Conservation (phyloP, 2,329 filamentous ascomycete species). For the Trichoderma polysporum region DNA sequence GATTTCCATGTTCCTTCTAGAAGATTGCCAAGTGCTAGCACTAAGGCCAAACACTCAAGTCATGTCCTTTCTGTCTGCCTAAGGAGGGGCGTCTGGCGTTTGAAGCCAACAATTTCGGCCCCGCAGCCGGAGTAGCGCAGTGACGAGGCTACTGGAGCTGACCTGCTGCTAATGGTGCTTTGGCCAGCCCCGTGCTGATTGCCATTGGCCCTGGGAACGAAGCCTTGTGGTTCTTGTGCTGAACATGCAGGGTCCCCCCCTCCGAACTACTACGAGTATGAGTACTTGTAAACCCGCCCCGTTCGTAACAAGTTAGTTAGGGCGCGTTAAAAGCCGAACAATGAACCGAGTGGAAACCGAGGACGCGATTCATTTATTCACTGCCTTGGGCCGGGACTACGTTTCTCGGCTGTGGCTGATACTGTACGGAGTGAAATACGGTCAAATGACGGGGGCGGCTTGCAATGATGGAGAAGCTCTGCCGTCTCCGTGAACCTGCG, state of each 20-base stretch:
- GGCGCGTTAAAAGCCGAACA: background rate
- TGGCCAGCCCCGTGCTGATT: too few relatives aligned
- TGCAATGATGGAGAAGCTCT: background rate
- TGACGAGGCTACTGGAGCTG: constrained; percentile 4
- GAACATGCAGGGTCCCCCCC: constrained; percentile 4
- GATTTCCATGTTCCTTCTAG: constrained; percentile 2
- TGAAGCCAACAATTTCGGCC: constrained; percentile 3
- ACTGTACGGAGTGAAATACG: constrained; percentile 12
- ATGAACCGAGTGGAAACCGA: constrained; percentile 13
- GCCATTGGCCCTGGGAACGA: background rate
- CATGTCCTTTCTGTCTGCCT: constrained; percentile 2
- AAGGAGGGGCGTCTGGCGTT: background rate
- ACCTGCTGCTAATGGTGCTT: background rate
- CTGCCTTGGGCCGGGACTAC: background rate
- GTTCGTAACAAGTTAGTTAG: background rate
- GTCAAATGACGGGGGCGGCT: background rate
- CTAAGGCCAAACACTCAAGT: background rate
- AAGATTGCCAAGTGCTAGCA: background rate
- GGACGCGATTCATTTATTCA: constrained; percentile 8
- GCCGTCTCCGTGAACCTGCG: background rate
- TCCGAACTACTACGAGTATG: too few relatives aligned
- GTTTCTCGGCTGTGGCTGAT: background rate
- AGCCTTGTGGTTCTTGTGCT: constrained; percentile 4
- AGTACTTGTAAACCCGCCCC: too few relatives aligned
- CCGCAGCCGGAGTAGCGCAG: constrained; percentile 17